Conservation (phyloP, 73 alveolate species). For the Paramecium biaurelia region DNA sequence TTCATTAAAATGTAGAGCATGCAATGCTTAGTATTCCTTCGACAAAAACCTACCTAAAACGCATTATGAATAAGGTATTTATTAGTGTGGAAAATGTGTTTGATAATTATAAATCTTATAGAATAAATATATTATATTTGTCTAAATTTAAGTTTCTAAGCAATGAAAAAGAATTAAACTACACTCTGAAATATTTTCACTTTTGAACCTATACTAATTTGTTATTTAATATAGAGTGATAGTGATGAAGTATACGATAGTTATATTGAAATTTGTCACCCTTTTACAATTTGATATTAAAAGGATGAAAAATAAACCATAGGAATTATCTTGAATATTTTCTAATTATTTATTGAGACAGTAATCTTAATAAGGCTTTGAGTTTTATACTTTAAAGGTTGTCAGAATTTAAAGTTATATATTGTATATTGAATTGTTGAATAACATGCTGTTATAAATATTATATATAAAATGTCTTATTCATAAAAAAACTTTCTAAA, state of each 20-base stretch:
- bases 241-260: no score
- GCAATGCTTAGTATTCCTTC: background rate
- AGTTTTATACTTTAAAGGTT: background rate
- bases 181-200: no score
- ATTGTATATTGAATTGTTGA: no score
- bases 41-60: background rate
- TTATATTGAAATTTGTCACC: no score
- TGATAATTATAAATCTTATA: no score
- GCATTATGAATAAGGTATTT: background rate
- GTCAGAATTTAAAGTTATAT: no score
- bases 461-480: slow-evolving; percentile 33
- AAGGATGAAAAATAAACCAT: background rate
- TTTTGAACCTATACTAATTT: no score
- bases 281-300: no score
- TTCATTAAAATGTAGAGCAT: background rate
- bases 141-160: no score
- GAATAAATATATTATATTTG: no score
- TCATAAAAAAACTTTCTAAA: background rate
- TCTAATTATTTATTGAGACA: background rate
- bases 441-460: background rate
- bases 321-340: background rate
- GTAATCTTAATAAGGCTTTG: background rate
- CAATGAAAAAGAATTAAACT: no score
- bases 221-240: background rate
- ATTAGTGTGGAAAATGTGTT: background rate